phyloP scores from a whole-genome alignment of 2,329 filamentous ascomycete genomes.

The Hymenoscyphus repandus region DNA sequence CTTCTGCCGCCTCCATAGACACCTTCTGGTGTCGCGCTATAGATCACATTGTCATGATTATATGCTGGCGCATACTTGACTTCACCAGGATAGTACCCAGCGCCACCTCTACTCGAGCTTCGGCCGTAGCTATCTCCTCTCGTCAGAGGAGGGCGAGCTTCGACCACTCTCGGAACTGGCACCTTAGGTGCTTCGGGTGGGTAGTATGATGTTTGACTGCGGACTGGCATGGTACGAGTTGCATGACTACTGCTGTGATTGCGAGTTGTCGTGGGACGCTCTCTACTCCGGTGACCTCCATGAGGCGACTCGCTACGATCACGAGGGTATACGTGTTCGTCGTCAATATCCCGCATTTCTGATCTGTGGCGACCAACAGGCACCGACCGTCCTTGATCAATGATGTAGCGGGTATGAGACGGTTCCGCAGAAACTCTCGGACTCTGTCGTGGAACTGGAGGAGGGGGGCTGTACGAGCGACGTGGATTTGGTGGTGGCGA shows the following conservation, averaged over 20 bases:
- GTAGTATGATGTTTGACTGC: conserved; percentile 17
- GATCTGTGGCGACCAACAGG: conserved; percentile 20
- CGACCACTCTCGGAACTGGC: conserved; percentile 7
- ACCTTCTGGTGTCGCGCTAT: background rate
- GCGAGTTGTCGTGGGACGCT: conserved; percentile 15
- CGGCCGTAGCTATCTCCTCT: conserved; percentile 14
- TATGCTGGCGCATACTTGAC: conserved; percentile 14
- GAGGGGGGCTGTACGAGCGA: conserved; percentile 18
- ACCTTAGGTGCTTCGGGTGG: conserved; percentile 14
- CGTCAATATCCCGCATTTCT: conserved; percentile 13
- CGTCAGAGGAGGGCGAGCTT: conserved; percentile 15
- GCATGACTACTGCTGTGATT: conserved; percentile 3
- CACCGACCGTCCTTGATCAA: conserved; percentile 21
- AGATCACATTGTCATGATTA: conserved; percentile 10
- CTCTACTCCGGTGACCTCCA: conserved; percentile 8
- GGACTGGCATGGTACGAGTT: background rate
- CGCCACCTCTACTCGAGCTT: conserved; percentile 1
- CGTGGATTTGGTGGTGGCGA: conserved; percentile 8
- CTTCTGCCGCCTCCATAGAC: background rate
- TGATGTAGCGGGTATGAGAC: conserved; percentile 21
- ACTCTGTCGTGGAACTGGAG: conserved; percentile 2
- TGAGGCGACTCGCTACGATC: conserved; percentile 24
- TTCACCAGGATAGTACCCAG: conserved; percentile 7
- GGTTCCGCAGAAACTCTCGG: conserved; percentile 7
- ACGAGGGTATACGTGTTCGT: conserved; percentile 13